Evolutionary conservation across 2,329 filamentous ascomycete species (phyloP), one percentile per base, ranked within the genome.

Genomic region (Didymella arachidicola): DNA sequence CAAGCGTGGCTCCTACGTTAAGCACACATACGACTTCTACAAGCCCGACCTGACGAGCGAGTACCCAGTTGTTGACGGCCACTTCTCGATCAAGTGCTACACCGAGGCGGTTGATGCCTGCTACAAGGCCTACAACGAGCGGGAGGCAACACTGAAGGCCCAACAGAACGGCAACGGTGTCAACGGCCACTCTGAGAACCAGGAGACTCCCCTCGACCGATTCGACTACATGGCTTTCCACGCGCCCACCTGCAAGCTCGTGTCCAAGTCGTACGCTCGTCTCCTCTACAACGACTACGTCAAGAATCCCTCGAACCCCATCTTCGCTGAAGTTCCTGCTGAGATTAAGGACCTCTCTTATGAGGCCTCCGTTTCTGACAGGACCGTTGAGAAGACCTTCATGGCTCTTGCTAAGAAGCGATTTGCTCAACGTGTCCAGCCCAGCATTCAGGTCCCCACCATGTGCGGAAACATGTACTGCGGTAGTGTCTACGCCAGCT

Each of bases 381-480:
- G 81, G 79, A 79, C 76, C 1, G 76, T 84, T 22, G 81, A 84
- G 76, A 84, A 83, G 80, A 80, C 77, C 36, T 83, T 83, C 72
- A 80, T 83, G 75, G 79, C 67, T 38, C 77, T 84, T 22, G 70
- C 81, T 42, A 83, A 83, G 79, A 83, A 83, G 78, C 78, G 80
- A 47, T 83, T 82, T 67, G 78, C 76, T 45, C 60, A 76, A 50
- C 80, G 80, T 59, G 81, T 84, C 39, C 79, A 82, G 75, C 81
- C 81, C 26, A 72, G 78, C 57, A 80, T 82, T 63, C 71, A 81
- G 63, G 79, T 83, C 25, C 81, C 82, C 8, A 83, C 81, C 64
- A 78, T 79, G 77, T 83, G 81, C 75, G 82, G 82, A 54, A 84
- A 84, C 79, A 84, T 84, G 82, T 84, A 84, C 79, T 81, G 79